Evolutionary conservation across 805 yeast species (phyloP), one percentile per base, ranked within the genome.

Genomic region (Saccharomycopsis babjevae): DNA sequence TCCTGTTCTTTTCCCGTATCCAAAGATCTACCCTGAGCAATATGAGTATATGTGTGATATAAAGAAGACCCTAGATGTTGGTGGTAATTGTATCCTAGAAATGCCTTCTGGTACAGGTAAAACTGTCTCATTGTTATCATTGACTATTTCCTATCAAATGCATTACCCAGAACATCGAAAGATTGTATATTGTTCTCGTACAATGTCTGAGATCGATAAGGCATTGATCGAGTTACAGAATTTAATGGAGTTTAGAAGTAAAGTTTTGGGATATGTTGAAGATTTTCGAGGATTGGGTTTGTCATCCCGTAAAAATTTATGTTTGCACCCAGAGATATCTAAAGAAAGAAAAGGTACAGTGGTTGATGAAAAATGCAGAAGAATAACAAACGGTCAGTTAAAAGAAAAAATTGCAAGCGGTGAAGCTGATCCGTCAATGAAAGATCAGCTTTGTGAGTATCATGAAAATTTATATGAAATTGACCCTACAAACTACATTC

Each of bases 101-200:
- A 94, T 94, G 99, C 99, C 99, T 67, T 94, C 99, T 5, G 99
- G 99, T 3, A 94, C 99, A 2, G 99, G 99, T 52, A 94, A 94
- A 72, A 94, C 99, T 43, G 88, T 94, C 2, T 91, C 98, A 0
- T 78, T 94, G 70, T 77, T 94, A 36, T 90, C 98, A 0, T 74
- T 94, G 54, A 90, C 98, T 0, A 90, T 94, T 55, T 97, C 99
- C 15, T 94, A 94, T 73, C 99, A 94, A 72, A 84, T 89, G 89
- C 83, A 82, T 70, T 92, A 93, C 71, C 96, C 97, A 10, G 97
- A 93, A 69, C 97, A 90, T 69, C 76, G 97, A 18, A 94, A 93
- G 77, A 85, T 94, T 66, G 89, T 94, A 6, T 94, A 94, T 74
- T 94, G 99, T 73, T 94, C 99, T 5, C 98, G 99, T 80, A 94